Conservation (phyloP, 73 alveolate genomes). For the Loxodes magnus region DNA sequence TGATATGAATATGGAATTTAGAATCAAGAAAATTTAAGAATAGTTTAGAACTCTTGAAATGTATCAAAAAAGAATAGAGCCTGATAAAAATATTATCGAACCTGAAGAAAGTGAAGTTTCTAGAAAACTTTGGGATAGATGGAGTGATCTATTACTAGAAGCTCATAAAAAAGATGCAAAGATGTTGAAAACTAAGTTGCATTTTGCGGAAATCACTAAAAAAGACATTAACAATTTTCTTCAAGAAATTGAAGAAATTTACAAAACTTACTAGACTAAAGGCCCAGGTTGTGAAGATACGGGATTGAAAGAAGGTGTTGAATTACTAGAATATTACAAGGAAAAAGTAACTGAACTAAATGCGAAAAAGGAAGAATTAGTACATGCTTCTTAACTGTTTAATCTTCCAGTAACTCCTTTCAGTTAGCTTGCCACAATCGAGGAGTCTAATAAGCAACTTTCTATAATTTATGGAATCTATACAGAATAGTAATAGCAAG, state of each 20-base stretch:
- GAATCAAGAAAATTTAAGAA: slow-evolving; percentile 88
- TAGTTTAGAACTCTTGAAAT: slow-evolving; percentile 83
- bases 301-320: slow-evolving; percentile 85
- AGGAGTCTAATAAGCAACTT: slow-evolving; percentile 77
- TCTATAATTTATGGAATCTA: slow-evolving; percentile 78
- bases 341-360: slow-evolving; percentile 65
- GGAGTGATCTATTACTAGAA: slow-evolving; percentile 84
- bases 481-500: slow-evolving; percentile 72
- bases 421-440: slow-evolving; percentile 89
- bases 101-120: slow-evolving; percentile 67
- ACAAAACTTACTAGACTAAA: slow-evolving; percentile 64
- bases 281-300: slow-evolving; percentile 93
- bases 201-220: slow-evolving; percentile 88
- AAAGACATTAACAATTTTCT: slow-evolving; percentile 73
- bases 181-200: slow-evolving; percentile 74
- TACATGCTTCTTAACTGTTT: slow-evolving; percentile 88
- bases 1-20: slow-evolving; percentile 94
- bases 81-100: slow-evolving; percentile 45
- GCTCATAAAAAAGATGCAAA: slow-evolving; percentile 94
- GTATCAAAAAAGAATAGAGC: slow-evolving; percentile 37
- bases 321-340: slow-evolving; percentile 53
- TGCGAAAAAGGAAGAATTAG: slow-evolving; percentile 86
- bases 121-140: slow-evolving; percentile 50
- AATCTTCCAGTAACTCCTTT: slow-evolving; percentile 90
- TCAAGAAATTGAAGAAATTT: slow-evolving; percentile 74